Base-by-base conservation (phyloP, 1,284 basidiomycete genomes). In the Sporisorium scitamineum region DNA sequence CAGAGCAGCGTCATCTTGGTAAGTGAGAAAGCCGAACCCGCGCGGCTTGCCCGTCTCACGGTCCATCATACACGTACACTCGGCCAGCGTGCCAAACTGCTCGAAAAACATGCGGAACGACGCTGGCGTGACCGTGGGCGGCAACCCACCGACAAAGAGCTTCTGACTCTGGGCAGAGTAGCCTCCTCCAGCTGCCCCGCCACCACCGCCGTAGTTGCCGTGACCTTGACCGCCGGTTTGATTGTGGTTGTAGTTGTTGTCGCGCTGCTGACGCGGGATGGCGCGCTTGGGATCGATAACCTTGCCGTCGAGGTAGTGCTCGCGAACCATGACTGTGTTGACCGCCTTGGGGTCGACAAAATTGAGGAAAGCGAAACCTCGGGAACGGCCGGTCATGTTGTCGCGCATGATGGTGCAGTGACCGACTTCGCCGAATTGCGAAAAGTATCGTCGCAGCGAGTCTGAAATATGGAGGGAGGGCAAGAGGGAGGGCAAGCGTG, bases 231-330 rank as follows among this genome's bases (percentile, higher is more conserved):
- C 39, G 22, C 63, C 53, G n/a, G 45, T 39, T 2, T 50, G 45
- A 14, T 65, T 29, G 70, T 45, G 50, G 52, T 48, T 48, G 47
- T 29, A 48, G 39, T 69, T 61, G 55, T 69, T 62, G 50, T 80
- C 27, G 14, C 79, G 75, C 31, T 83, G 83, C 8, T 79, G 78
- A 27, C 96, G 90, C 16, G 97, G 97, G 78, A 99, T 97, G 6
- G 97, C 97, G 65, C 96, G 92, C 87, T 99, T 99, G 13, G 97
- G 97, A 84, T 99, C 97, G 85, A 99, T 99, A 80, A 94, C 93
- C 88, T 97, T 97, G 75, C 94, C 94, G 84, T 97, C 95, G 26
- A 97, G 88, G 80, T 91, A 90, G 86, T 97, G 95, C 86, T 95
- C 93, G 29, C 83, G 79, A 16, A 92, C 91, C 90, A 95, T 92